Conservation (phyloP, 306 rosid species). For the Fragaria ananassa region DNA sequence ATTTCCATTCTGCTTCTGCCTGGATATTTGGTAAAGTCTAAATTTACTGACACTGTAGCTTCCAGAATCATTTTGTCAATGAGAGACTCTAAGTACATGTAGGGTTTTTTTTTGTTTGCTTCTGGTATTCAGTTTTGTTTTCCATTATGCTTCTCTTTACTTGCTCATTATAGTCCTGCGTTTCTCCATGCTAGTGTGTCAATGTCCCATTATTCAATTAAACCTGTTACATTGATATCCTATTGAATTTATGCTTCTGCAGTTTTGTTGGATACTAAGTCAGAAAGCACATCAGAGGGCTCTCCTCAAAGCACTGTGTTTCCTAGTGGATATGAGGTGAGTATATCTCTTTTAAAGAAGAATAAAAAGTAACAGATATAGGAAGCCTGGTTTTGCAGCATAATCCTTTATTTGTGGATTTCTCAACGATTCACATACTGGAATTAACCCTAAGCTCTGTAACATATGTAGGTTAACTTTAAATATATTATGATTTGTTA, state of each 20-base stretch:
- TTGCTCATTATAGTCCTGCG: background rate
- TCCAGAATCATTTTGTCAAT: background rate
- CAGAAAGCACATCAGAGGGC: conserved; percentile 45
- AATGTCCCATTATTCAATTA: background rate
- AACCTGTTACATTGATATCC: conserved; percentile 6
- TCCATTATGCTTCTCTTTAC: background rate
- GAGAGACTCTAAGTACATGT: background rate
- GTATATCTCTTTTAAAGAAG: conserved; percentile 17
- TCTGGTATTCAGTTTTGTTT: background rate
- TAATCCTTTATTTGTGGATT: background rate
- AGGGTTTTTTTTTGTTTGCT: background rate
- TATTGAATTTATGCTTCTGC: conserved; percentile 27
- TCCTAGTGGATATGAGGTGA: conserved; percentile 93
- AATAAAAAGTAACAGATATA: background rate
- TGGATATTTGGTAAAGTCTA: background rate
- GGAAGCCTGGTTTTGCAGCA: background rate
- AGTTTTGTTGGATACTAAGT: conserved; percentile 43
- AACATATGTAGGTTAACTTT: background rate
- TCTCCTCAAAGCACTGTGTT: conserved; percentile 51
- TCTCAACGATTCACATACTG: background rate
- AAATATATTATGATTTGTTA: no score
- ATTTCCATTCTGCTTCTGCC: background rate
- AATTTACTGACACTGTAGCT: background rate
- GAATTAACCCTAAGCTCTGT: background rate
- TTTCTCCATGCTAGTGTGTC: conserved; percentile 1